Conservation (phyloP, 129 eudicot species). For the Centrapalus pauciflorus region DNA sequence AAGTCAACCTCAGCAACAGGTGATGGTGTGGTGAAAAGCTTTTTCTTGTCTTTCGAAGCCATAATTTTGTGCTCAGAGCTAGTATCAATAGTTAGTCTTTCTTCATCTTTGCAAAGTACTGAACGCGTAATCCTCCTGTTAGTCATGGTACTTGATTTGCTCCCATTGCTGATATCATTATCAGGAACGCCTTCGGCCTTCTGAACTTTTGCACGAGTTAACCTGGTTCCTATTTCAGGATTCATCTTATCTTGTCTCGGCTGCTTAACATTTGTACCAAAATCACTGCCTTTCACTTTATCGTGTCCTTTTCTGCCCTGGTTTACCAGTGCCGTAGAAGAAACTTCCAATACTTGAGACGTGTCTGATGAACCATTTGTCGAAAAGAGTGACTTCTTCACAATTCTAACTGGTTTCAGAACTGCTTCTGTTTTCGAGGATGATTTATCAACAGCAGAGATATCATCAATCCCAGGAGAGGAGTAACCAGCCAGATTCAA, state of each 20-base stretch:
- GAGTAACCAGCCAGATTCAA: background rate
- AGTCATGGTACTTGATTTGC: conserved; percentile 12
- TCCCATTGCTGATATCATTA: conserved; percentile 14
- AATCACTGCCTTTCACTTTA: background rate
- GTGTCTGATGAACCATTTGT: background rate
- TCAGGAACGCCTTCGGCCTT: conserved; percentile 15
- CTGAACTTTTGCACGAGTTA: conserved; percentile 35
- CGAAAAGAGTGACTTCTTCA: conserved; percentile 40
- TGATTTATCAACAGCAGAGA: conserved; percentile 11
- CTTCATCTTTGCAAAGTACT: conserved; percentile 10
- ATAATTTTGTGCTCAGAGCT: background rate
- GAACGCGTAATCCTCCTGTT: conserved; percentile 41
- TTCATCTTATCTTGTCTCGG: conserved; percentile 13
- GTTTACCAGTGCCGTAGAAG: background rate
- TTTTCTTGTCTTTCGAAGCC: background rate
- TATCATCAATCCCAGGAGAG: background rate
- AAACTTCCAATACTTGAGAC: background rate
- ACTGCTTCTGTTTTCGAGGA: conserved; percentile 23
- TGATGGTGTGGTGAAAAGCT: background rate
- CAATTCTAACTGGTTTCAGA: conserved; percentile 15
- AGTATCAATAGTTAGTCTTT: background rate
- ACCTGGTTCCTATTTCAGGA: conserved; percentile 24
- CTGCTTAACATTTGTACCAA: background rate
- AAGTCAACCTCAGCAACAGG: background rate
- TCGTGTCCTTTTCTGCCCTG: background rate